Conservation (phyloP, 2,329 filamentous ascomycete species). For the Scopulariopsis brevicaulis region DNA sequence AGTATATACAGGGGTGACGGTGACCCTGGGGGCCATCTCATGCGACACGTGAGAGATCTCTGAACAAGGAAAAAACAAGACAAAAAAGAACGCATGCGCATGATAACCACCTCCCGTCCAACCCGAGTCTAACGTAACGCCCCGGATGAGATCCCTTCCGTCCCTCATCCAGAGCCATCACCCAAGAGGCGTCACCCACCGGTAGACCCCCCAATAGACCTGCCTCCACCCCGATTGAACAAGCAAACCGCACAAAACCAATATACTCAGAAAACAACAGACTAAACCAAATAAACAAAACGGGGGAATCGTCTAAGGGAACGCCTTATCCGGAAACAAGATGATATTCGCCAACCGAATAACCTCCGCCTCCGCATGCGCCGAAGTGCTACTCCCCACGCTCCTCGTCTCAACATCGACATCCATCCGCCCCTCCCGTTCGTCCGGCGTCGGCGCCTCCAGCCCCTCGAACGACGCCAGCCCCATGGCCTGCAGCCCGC, state of each 20-base stretch:
- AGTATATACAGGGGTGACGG: not conserved
- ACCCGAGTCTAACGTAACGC: too few relatives aligned
- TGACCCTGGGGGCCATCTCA: not conserved
- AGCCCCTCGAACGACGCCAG: conserved; percentile 36
- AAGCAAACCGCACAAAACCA: not conserved
- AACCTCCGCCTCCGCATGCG: conserved; percentile 36
- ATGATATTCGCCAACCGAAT: conserved; percentile 44
- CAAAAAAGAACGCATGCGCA: not conserved
- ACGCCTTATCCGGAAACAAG: conserved; percentile 38
- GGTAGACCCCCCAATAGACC: not conserved
- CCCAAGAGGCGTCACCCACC: not conserved
- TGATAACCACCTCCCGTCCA: not conserved
- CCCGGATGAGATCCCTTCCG: too few relatives aligned
- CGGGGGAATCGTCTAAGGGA: conserved; percentile 7
- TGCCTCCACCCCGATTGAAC: not conserved
- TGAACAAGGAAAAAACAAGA: not conserved
- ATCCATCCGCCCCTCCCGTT: conserved; percentile 7
- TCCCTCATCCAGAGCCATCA: not conserved
- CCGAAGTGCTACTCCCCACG: conserved; percentile 9
- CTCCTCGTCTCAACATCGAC: conserved; percentile 10
- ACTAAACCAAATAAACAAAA: not conserved
- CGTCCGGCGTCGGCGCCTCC: conserved; percentile 12
- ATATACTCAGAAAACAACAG: not conserved
- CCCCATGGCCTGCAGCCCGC: conserved; percentile 45
- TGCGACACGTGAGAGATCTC: not conserved